Conservation (phyloP, 2,329 filamentous ascomycete genomes). For the Aspergillus proliferans region DNA sequence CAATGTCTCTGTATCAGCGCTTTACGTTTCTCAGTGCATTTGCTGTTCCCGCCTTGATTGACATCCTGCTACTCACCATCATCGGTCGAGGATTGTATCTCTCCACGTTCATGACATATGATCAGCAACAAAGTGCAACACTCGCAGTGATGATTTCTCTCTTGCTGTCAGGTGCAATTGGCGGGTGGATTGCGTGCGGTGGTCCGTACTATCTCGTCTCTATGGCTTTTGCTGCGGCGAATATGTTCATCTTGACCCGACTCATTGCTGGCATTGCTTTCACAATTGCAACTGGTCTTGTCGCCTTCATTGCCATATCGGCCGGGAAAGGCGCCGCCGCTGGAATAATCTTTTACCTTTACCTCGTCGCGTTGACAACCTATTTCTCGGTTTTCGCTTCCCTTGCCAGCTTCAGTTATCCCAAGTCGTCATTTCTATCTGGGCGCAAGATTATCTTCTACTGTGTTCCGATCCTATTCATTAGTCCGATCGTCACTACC, state of each 20-base stretch:
- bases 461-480: conserved; percentile 51
- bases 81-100: conserved; percentile 57
- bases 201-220: conserved; percentile 57
- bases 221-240: conserved; percentile 51
- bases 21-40: conserved; percentile 58
- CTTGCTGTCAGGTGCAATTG: conserved; percentile 54
- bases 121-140: conserved; percentile 49
- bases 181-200: conserved; percentile 58
- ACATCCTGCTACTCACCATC: conserved; percentile 54
- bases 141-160: conserved; percentile 54
- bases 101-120: conserved; percentile 49
- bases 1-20: conserved; percentile 43
- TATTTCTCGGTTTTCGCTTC: conserved; percentile 55
- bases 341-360: conserved; percentile 55
- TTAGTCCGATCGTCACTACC: conserved; percentile 52
- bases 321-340: conserved; percentile 38
- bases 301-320: conserved; percentile 49
- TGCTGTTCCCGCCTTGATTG: conserved; percentile 56
- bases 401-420: conserved; percentile 49
- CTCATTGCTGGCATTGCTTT: conserved; percentile 48
- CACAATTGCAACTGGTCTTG: conserved; percentile 47
- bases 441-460: conserved; percentile 51
- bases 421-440: conserved; percentile 51
- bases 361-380: conserved; percentile 52
- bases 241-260: conserved; percentile 51